phyloP scores from a whole-genome alignment of 257 asterid species.

The Nicotiana knightiana region DNA sequence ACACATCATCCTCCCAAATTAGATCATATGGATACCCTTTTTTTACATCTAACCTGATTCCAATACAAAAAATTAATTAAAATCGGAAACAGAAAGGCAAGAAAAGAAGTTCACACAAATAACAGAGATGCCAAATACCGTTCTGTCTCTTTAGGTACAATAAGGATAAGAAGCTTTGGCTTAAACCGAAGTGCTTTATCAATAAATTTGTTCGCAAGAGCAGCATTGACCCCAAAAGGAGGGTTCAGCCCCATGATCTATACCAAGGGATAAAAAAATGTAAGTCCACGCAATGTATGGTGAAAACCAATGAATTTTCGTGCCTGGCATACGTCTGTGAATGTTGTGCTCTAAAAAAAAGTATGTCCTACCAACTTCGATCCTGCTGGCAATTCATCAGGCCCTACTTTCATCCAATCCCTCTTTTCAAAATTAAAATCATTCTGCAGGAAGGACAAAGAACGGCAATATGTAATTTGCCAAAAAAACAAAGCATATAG shows the following conservation, averaged over 20 bases:
- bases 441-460: conserved; percentile 41
- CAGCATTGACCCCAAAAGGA: conserved; percentile 75
- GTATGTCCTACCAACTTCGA: conserved; percentile 58
- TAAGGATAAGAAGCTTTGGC: conserved; percentile 85
- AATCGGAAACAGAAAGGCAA: not conserved
- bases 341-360: conserved; percentile 2
- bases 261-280: conserved; percentile 13
- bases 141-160: conserved; percentile 66
- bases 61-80: not conserved
- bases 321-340: not conserved
- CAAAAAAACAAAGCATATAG: not conserved
- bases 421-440: conserved; percentile 76
- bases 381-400: conserved; percentile 60
- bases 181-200: conserved; percentile 80
- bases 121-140: conserved; percentile 31
- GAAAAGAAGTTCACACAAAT: not conserved
- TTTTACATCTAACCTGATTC: conserved; percentile 55
- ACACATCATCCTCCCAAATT: conserved; percentile 68
- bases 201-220: conserved; percentile 69
- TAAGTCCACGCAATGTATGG: conserved; percentile 4
- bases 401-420: conserved; percentile 67
- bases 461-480: not conserved
- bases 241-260: conserved; percentile 98
- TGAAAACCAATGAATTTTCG: not conserved
- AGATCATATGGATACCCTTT: conserved; percentile 53